A percentile compares a stretch with the other conserved stretches of the same genome.
Conservation (phyloP, 129 eudicot genomes). For the Escallonia herrerae region DNA sequence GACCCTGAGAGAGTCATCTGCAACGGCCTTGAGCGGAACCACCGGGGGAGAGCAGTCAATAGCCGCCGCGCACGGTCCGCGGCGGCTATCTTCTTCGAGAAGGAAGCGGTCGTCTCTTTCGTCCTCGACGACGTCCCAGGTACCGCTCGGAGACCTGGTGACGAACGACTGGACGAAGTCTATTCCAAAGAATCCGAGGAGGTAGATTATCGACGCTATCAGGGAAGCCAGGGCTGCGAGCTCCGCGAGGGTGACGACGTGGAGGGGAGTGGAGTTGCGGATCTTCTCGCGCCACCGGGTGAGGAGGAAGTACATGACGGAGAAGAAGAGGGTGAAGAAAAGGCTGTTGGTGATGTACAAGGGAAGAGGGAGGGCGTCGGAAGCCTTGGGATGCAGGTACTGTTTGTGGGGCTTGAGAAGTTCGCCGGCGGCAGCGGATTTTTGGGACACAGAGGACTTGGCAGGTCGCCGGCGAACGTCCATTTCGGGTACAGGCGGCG, state of each 20-base stretch:
- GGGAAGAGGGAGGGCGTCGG: conserved; percentile 48
- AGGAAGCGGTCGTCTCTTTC: conserved; percentile 14
- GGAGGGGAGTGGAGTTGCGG: conserved; percentile 62
- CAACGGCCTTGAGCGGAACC: background rate
- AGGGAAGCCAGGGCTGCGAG: conserved; percentile 43
- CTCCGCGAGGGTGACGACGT: conserved; percentile 56
- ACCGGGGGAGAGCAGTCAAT: conserved; percentile 12
- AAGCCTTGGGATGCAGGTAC: conserved; percentile 18
- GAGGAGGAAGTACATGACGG: conserved; percentile 66
- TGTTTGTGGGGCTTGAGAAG: conserved; percentile 18
- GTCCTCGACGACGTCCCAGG: conserved; percentile 24
- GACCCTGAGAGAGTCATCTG: background rate
- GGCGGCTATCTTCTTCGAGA: background rate
- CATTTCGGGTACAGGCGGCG: conserved; percentile 16
- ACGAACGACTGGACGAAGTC: conserved; percentile 49
- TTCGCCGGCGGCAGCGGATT: conserved; percentile 31
- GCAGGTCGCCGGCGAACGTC: conserved; percentile 55
- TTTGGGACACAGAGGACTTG: conserved; percentile 5
- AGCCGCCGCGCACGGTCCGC: conserved; percentile 7
- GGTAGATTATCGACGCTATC: conserved; percentile 47
- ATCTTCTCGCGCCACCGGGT: conserved; percentile 76
- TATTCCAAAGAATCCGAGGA: conserved; percentile 67
- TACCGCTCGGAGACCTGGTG: conserved; percentile 28
- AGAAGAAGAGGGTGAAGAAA: conserved; percentile 58
- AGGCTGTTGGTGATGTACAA: conserved; percentile 50